A percentile compares a stretch with the other conserved stretches of the same genome.
These are phyloP conservation scores for Tulasnella sp. DNA, from an alignment of 768 basidiomycete genomes.

Conservation along the genomic window DNA sequence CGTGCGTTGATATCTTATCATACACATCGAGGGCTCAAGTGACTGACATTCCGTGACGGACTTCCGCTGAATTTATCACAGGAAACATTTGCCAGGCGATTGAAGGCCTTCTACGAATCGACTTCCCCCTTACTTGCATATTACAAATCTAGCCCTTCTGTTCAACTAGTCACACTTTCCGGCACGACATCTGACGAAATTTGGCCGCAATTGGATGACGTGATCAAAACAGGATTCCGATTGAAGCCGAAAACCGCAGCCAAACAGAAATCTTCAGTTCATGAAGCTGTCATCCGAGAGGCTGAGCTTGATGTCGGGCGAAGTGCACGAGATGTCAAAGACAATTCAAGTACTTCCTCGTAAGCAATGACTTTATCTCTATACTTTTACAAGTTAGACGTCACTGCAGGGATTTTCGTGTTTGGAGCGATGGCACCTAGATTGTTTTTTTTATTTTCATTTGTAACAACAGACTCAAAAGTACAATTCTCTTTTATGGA, in stretches of 20 bases:
- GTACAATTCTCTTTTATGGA: too few relatives aligned
- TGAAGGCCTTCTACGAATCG: conserved; percentile 61
- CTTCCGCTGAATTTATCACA: conserved; percentile 23
- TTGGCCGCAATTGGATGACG: conserved; percentile 66
- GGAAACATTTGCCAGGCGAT: conserved; percentile 67
- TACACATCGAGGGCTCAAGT: too few relatives aligned
- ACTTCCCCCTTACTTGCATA: conserved; percentile 73
- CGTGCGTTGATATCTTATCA: conserved; percentile 34
- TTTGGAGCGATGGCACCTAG: too few relatives aligned
- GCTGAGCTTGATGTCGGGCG: too few relatives aligned
- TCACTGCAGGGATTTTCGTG: too few relatives aligned
- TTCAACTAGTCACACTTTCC: conserved; percentile 43
- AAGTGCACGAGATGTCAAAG: too few relatives aligned
- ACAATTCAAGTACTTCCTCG: too few relatives aligned
- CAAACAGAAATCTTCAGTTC: background rate
- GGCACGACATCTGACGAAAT: conserved; percentile 79
- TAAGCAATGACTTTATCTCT: too few relatives aligned
- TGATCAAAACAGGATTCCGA: conserved; percentile 47
- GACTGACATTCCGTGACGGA: background rate
- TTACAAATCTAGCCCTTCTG: conserved; percentile 33
- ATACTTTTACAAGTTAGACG: too few relatives aligned
- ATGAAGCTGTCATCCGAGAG: conserved; percentile 6
- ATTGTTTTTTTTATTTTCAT: too few relatives aligned
- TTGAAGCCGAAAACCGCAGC: conserved; percentile 7
- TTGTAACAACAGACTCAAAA: too few relatives aligned